Conservation (phyloP, 176 grass and related monocot genomes). For the Aegilops umbellulata region DNA sequence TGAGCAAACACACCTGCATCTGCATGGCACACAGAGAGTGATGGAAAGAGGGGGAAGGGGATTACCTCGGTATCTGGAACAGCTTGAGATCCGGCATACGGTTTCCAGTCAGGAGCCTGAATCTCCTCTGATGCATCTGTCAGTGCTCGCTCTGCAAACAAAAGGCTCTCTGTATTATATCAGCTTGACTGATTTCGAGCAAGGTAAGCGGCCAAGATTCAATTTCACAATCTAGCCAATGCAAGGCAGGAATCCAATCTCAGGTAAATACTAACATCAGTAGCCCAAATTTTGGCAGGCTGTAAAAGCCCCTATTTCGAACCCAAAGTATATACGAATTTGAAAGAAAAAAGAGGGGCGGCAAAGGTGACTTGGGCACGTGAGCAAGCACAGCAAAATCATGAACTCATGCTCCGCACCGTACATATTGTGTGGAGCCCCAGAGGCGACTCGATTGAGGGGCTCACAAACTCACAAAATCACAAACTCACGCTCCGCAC, state of each 20-base stretch:
- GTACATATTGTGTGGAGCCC: too few relatives aligned
- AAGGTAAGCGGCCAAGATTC: background rate
- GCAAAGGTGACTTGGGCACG: background rate
- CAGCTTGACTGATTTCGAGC: background rate
- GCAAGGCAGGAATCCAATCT: background rate
- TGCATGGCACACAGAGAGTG: background rate
- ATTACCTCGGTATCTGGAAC: slow-evolving; percentile 42
- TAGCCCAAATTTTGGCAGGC: background rate
- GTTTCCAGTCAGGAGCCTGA: slow-evolving; percentile 26
- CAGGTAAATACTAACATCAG: background rate
- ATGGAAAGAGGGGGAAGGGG: background rate
- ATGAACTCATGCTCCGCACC: background rate
- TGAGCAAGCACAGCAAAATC: background rate
- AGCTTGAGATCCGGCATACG: slow-evolving; percentile 16
- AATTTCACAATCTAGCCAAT: background rate
- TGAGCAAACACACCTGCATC: background rate
- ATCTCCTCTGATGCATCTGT: background rate
- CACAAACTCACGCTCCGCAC: background rate
- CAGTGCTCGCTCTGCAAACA: background rate
- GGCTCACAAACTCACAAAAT: background rate
- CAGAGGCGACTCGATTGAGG: background rate
- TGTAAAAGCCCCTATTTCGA: background rate
- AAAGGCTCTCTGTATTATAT: background rate
- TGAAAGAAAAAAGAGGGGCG: background rate
- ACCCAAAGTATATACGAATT: background rate